Evolutionary conservation across 2,329 filamentous ascomycete species (phyloP), one percentile per base, ranked within the genome.

Genomic region (Acephala macrosclerotiorum): DNA sequence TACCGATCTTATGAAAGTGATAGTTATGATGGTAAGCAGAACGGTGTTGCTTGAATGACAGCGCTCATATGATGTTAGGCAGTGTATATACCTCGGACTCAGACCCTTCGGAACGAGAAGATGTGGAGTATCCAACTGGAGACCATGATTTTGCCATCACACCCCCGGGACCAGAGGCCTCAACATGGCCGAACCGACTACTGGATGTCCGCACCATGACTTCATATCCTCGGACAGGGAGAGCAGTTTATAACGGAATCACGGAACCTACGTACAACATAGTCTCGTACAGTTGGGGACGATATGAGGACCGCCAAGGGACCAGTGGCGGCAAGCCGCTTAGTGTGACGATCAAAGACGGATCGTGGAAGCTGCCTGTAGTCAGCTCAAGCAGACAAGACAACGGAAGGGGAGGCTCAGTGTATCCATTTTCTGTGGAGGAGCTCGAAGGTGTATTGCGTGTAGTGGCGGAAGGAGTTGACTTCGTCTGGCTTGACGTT

Each of bases 401-500:
- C 25, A 53, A 53, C 26, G 49, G 49, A 33, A 53, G 49, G 18
- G 49, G 49, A 16, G 49, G 49, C 22, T 53, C 49, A 4, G 25
- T 29, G 25, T 53, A 53, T 53, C 49, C 49, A 2, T 53, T 53
- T 18, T 53, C 49, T 18, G 14, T 33, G 49, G 49, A 53, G 26
- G 49, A 53, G 18, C 49, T 53, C n/a, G 49, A 33, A 22, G n/a
- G 26, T 18, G 49, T 53, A 18, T 33, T 53, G 12, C 22, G 14
- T 12, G 25, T 53, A 5, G 49, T 53, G 11, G 49, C 25, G 7
- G 49, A 53, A 18, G 49, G 25, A 29, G 49, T 53, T 18, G 26
- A 53, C 25, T 53, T 53, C 49, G 49, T 53, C 5, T 53, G 49
- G 49, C 49, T 53, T n/a, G 49, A 53, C n/a, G 18, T 53, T 53